Evolutionary conservation across 306 rosid species (phyloP).

Genomic region (Glycine latifolia): DNA sequence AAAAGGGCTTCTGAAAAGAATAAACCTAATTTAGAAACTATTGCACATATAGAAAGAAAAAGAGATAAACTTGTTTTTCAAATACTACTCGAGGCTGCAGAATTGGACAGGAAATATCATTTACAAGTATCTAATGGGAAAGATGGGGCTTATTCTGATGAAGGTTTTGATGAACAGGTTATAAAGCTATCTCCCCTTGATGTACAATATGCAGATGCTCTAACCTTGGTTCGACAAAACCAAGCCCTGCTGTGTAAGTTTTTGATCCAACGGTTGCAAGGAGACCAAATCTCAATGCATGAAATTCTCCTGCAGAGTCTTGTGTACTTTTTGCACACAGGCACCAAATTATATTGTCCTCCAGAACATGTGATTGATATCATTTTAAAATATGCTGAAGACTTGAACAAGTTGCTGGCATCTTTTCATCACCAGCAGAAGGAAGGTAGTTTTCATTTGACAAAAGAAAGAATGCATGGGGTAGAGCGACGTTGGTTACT

Average conservation of each 20-base stretch:
- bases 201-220: slow-evolving; percentile 75
- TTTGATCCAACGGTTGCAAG: slow-evolving; percentile 66
- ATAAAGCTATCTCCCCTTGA: slow-evolving; percentile 68
- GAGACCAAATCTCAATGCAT: slow-evolving; percentile 78
- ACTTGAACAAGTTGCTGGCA: slow-evolving; percentile 68
- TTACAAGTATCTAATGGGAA: slow-evolving; percentile 58
- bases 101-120: slow-evolving; percentile 75
- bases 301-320: slow-evolving; percentile 94
- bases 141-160: slow-evolving; percentile 52
- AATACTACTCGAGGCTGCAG: slow-evolving; percentile 88
- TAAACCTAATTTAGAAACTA: slow-evolving; percentile 62
- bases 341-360: slow-evolving; percentile 77
- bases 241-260: slow-evolving; percentile 82
- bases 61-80: slow-evolving; percentile 85
- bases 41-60: slow-evolving; percentile 73
- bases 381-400: slow-evolving; percentile 79
- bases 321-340: slow-evolving; percentile 76
- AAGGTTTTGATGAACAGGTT: slow-evolving; percentile 71
- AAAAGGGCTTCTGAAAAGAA: slow-evolving; percentile 58
- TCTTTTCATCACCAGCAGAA: slow-evolving; percentile 67
- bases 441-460: slow-evolving; percentile 62
- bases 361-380: slow-evolving; percentile 82
- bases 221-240: slow-evolving; percentile 92
- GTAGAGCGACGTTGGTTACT: slow-evolving; percentile 85
- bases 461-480: slow-evolving; percentile 69